These are phyloP conservation scores for Pseudopyricularia cyperi DNA, from an alignment of 2,329 filamentous ascomycete genomes.

Conservation along the genomic window DNA sequence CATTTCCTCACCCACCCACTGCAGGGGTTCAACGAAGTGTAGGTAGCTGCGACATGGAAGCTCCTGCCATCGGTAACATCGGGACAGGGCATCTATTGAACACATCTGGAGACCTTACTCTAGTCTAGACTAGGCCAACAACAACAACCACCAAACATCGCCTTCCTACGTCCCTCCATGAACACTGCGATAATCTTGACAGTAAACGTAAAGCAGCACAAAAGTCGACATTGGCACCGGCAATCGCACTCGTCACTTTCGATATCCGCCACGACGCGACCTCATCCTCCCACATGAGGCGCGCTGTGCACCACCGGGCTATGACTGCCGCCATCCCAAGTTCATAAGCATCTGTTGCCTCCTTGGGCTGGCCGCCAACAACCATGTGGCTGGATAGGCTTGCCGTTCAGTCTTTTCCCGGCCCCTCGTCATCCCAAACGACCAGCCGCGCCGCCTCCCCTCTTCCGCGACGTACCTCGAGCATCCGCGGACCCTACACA, in stretches of 20 bases:
- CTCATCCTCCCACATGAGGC: background rate
- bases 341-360: background rate
- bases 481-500: constrained; percentile 54
- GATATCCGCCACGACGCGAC: background rate
- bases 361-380: constrained; percentile 8
- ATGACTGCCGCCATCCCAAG: background rate
- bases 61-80: no score
- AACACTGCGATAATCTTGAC: no score
- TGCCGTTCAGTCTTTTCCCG: constrained; percentile 33
- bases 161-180: no score
- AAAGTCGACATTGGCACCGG: background rate
- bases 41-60: no score
- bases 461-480: constrained; percentile 52
- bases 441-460: constrained; percentile 61
- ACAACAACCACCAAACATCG: no score
- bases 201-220: no score
- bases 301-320: background rate
- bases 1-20: no score
- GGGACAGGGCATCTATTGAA: no score
- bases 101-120: no score
- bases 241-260: background rate
- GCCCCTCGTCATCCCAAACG: constrained; percentile 44
- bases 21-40: no score
- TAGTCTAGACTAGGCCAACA: no score
- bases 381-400: constrained; percentile 90